phyloP scores from a whole-genome alignment of 2,329 filamentous ascomycete genomes.

The Colletotrichum costaricense region DNA sequence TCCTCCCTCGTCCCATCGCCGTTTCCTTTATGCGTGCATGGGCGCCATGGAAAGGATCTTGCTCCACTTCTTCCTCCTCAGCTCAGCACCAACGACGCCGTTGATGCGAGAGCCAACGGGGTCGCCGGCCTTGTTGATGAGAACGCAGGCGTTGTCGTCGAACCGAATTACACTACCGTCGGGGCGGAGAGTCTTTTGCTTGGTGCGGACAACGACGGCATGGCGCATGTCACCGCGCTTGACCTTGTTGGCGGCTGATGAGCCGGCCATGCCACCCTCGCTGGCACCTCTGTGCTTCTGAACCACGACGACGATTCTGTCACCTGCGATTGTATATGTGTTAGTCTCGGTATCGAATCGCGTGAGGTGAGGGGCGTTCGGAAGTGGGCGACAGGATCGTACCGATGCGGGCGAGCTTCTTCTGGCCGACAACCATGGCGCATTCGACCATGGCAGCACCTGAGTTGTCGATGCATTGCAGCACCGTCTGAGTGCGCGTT shows the following conservation, averaged over 20 bases:
- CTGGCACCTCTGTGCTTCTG: constrained; percentile 92
- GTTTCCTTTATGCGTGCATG: constrained; percentile 60
- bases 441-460: constrained; percentile 98
- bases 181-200: constrained; percentile 85
- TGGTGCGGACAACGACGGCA: constrained; percentile 92
- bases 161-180: constrained; percentile 94
- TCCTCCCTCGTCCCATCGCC: background rate
- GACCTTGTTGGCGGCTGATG: constrained; percentile 88
- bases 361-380: background rate
- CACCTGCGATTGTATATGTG: constrained; percentile 74
- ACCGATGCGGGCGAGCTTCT: constrained; percentile 90
- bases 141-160: constrained; percentile 97
- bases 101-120: constrained; percentile 94
- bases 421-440: constrained; percentile 91
- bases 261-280: constrained; percentile 77
- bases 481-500: constrained; percentile 76
- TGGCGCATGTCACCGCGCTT: constrained; percentile 96
- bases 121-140: constrained; percentile 97
- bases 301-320: constrained; percentile 96
- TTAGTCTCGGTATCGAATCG: background rate
- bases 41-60: constrained; percentile 98
- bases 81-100: constrained; percentile 89
- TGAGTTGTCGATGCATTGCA: constrained; percentile 99
- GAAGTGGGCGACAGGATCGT: constrained; percentile 44
- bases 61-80: constrained; percentile 95